phyloP scores from a whole-genome alignment of 2,329 filamentous ascomycete genomes.

The Aspergillus sp. region DNA sequence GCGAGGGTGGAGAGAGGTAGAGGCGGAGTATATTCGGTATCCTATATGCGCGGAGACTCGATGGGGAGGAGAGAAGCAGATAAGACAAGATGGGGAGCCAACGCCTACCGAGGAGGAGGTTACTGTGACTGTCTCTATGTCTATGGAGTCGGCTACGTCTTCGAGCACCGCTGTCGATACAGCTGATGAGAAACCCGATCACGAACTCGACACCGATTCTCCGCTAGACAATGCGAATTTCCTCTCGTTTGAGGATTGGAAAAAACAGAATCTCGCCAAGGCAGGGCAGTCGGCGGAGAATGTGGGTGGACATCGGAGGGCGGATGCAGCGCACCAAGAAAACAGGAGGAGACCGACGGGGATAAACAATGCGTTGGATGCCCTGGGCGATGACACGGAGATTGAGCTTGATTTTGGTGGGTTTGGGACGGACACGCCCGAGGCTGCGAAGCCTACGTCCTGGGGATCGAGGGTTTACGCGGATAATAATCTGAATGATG shows the following conservation, averaged over 20 bases:
- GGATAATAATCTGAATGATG: slow-evolving; percentile 5
- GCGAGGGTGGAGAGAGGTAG: slow-evolving; percentile 10
- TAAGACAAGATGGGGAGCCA: not conserved
- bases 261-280: slow-evolving; percentile 83
- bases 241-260: slow-evolving; percentile 98
- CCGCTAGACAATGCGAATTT: slow-evolving; percentile 73
- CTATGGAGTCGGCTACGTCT: too few relatives aligned
- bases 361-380: slow-evolving; percentile 67
- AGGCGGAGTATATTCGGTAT: slow-evolving; percentile 17
- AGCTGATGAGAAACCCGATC: slow-evolving; percentile 1
- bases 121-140: too few relatives aligned
- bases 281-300: slow-evolving; percentile 73
- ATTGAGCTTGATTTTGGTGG: slow-evolving; percentile 70
- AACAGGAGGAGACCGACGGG: slow-evolving; percentile 47
- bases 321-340: slow-evolving; percentile 44
- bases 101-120: too few relatives aligned
- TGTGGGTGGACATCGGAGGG: slow-evolving; percentile 54
- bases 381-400: slow-evolving; percentile 81
- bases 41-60: slow-evolving; percentile 22
- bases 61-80: slow-evolving; percentile 7
- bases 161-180: not conserved
- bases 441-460: slow-evolving; percentile 25
- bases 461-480: slow-evolving; percentile 20
- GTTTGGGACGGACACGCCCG: slow-evolving; percentile 48
- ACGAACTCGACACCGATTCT: slow-evolving; percentile 59